These are phyloP conservation scores for Cutaneotrichosporon sp. DNA, from an alignment of 1,284 basidiomycete species.

Conservation along the genomic window DNA sequence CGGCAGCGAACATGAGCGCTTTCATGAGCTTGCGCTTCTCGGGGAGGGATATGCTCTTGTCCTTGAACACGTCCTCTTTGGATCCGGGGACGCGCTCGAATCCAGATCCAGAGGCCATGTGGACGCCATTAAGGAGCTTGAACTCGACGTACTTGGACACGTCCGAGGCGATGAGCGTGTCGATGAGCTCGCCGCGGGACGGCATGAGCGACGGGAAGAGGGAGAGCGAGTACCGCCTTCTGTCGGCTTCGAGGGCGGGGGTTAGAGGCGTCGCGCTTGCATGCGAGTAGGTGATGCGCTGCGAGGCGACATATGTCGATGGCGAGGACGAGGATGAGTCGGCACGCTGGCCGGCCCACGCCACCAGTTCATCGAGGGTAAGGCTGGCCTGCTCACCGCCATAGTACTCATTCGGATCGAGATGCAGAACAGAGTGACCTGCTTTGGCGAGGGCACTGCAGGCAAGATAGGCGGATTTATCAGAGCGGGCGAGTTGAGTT, in stretches of 20 bases:
- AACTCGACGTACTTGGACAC: slow-evolving; percentile 90
- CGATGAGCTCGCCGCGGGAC: slow-evolving; percentile 74
- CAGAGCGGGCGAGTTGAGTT: slow-evolving; percentile 5
- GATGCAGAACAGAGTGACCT: slow-evolving; percentile 79
- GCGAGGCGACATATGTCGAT: not conserved
- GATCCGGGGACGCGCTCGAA: slow-evolving; percentile 70
- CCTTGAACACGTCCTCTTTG: slow-evolving; percentile 93
- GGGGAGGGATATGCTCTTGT: slow-evolving; percentile 69
- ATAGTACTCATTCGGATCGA: slow-evolving; percentile 83
- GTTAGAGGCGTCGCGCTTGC: slow-evolving; percentile 53
- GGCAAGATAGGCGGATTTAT: not conserved
- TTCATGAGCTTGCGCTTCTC: slow-evolving; percentile 93
- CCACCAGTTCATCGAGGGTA: slow-evolving; percentile 71
- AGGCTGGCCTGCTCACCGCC: slow-evolving; percentile 79
- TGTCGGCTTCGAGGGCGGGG: slow-evolving; percentile 57
- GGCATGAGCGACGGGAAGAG: slow-evolving; percentile 80
- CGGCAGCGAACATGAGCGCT: slow-evolving; percentile 75
- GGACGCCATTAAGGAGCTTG: slow-evolving; percentile 75
- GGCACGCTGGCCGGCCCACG: slow-evolving; percentile 59
- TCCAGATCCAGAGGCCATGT: slow-evolving; percentile 50
- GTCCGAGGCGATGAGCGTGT: slow-evolving; percentile 75
- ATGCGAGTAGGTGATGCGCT: slow-evolving; percentile 21
- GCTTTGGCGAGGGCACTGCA: slow-evolving; percentile 79
- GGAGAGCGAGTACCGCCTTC: slow-evolving; percentile 80
- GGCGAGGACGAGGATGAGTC: not conserved